Conservation (phyloP, 1,284 basidiomycete species). For the Microbotryum scabiosae region DNA sequence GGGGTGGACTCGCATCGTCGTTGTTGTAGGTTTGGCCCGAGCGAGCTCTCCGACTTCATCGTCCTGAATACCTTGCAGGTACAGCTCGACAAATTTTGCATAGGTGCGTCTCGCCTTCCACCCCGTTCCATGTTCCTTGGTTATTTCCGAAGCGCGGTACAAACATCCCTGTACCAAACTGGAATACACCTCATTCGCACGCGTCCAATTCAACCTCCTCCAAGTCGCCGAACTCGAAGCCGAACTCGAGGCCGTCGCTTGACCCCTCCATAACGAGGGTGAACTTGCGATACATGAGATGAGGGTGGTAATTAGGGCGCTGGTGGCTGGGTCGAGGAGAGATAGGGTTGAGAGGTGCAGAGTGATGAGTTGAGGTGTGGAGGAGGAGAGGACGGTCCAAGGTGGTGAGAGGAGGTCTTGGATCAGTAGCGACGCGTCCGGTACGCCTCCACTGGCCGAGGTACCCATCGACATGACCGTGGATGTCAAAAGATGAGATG, state of each 20-base stretch:
- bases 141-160: constrained; percentile 18
- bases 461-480: neutral
- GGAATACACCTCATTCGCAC: constrained; percentile 12
- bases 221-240: neutral
- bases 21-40: neutral
- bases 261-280: constrained; percentile 9
- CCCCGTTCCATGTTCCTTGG: constrained; percentile 7
- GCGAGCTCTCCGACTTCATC: neutral
- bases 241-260: neutral
- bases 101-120: constrained; percentile 17
- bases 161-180: constrained; percentile 17
- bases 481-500: too few relatives aligned
- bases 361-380: constrained; percentile 7
- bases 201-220: neutral
- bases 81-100: constrained; percentile 9
- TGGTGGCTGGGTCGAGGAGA: constrained; percentile 8
- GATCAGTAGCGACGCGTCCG: constrained; percentile 20
- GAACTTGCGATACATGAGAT: constrained; percentile 15
- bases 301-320: constrained; percentile 11
- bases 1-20: constrained; percentile 5
- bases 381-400: neutral
- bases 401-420: constrained; percentile 28
- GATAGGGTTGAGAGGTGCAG: constrained; percentile 16
- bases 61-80: constrained; percentile 5
- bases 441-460: neutral